Evolutionary conservation across 2,329 filamentous ascomycete genomes (phyloP), one percentile per base, ranked within the genome.

Genomic region (Aspergillus puulaauensis): DNA sequence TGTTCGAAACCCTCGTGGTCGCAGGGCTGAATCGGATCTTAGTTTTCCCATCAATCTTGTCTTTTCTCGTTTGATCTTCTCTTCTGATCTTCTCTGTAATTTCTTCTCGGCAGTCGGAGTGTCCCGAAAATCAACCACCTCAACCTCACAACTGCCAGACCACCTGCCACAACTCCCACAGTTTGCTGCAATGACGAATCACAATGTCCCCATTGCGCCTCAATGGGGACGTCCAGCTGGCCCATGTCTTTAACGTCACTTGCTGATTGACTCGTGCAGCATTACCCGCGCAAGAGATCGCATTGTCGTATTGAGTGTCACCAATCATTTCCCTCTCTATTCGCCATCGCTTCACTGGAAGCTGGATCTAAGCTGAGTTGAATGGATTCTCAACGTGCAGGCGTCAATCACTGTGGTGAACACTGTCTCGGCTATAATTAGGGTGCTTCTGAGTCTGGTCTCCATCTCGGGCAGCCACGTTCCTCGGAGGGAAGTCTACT

Each of bases 11-110:
- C 39, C 23, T 48, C 33, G 23, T 54, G 51, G 31, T 50, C 47
- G 40, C 54, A 56, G 54, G 54, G 46, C 54, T 56, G 54, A 56
- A 50, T 37, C 55, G 55, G 55, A 49, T 37, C 55, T 47, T 35
- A 12, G 8, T 57, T 57, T 53, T 52, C 50, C 54, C 44, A 44
- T 24, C 41, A 46, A 47, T 15, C 19, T 27, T 23, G 41, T 24
- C 21, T 44, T 14, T 12, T 5, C 4, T 15, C 35, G n/a, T 37
- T 12, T 15, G 35, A n/a, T n/a, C 4, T 37, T n/a, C 12, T 37
- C 15, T 15, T 8, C 9, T 21, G 21, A 21, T 21, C 21, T 6
- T 31, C n/a, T 40, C 21, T n/a, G 19, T 9, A 15, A 7, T 8
- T 39, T 6, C 3, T 4, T 35, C 19, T 39, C 19, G 17, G 21